Base-by-base conservation (phyloP, 306 rosid genomes). In the Corylus avellana region DNA sequence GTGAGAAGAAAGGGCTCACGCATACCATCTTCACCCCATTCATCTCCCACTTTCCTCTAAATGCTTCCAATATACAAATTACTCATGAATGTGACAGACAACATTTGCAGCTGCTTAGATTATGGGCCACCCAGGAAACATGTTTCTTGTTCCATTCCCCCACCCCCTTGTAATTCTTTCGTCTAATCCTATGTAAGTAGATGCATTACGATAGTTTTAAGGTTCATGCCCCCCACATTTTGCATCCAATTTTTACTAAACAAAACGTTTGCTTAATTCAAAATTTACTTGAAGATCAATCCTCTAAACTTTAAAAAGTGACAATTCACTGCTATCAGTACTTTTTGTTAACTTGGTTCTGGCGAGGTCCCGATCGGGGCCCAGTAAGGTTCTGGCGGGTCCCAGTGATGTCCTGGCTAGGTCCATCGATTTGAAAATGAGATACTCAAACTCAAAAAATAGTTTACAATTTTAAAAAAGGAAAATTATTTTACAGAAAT, bases 11-110 rank as follows among this genome's bases (percentile, higher is more conserved):
- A 32, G 48, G 11, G 53, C 74, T 82, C 86, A 74, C 55, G 86
- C 84, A 49, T 32, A 69, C 59, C 72, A 54, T 35, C 79, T 77
- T 56, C 81, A 70, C 79, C 85, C 84, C 63, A 79, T 58, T 54
- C 74, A 56, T 79, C 58, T 82, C 82, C 73, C 18, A 78, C 29
- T 64, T 80, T 61, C 71, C 85, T 72, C 80, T 58, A 8, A 25
- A 71, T 59, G 48, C 72, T 75, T 58, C 71, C 29, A 48, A 35
- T 59, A 56, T 64, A 71, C 5, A 56, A 22, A 11, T 22, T 18
- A 42, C 59, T 14, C 55, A 73, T 61, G 32, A 62, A 72, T 62
- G 58, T 39, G 76, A 70, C 29, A 68, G 48, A 37, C 70, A 66
- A 69, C 14, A 16, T 22, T 46, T 49, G 73, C 17, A 68, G 69